Percentiles rank a stretch among this genome's conserved stretches.
Conservation (phyloP, 306 rosid genomes). For the Prunus armeniaca region DNA sequence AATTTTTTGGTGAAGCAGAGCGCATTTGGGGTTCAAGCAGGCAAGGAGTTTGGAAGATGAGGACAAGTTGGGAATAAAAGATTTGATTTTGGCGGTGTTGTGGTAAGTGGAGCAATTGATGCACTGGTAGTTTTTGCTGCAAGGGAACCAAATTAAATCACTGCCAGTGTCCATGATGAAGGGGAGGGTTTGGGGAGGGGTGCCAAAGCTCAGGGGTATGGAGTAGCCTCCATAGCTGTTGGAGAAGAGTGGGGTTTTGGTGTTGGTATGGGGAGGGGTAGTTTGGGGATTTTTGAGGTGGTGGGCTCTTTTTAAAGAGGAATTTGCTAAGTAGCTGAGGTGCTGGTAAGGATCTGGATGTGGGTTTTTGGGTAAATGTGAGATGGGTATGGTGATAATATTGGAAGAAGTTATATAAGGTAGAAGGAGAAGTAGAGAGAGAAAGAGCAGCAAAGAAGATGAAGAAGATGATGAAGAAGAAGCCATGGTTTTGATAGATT, state of each 20-base stretch:
- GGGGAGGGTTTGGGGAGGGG: slow-evolving; percentile 55
- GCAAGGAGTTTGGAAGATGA: slow-evolving; percentile 50
- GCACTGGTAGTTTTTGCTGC: slow-evolving; percentile 65
- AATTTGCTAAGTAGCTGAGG: slow-evolving; percentile 41
- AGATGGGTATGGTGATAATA: slow-evolving; percentile 41
- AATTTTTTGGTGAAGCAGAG: slow-evolving; percentile 26
- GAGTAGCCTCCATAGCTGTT: slow-evolving; percentile 81
- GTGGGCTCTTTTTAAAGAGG: slow-evolving; percentile 61
- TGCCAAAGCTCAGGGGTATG: slow-evolving; percentile 57
- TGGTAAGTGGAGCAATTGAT: slow-evolving; percentile 40
- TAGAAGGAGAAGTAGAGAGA: slow-evolving; percentile 24
- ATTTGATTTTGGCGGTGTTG: slow-evolving; percentile 36
- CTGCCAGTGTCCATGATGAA: slow-evolving; percentile 76
- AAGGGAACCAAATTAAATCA: slow-evolving; percentile 83
- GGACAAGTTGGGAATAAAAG: slow-evolving; percentile 57
- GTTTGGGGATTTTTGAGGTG: slow-evolving; percentile 47
- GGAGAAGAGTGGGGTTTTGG: slow-evolving; percentile 22
- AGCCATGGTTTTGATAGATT: neutral
- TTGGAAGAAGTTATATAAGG: slow-evolving; percentile 12
- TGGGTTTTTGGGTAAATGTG: slow-evolving; percentile 27
- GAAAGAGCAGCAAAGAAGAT: neutral
- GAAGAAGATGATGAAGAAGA: neutral
- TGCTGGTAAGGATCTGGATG: slow-evolving; percentile 42
- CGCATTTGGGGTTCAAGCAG: slow-evolving; percentile 62
- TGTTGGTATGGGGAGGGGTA: slow-evolving; percentile 4